phyloP scores from a whole-genome alignment of 1,139 yeast species.

The Hemisphaericaspora xylanilytica region DNA sequence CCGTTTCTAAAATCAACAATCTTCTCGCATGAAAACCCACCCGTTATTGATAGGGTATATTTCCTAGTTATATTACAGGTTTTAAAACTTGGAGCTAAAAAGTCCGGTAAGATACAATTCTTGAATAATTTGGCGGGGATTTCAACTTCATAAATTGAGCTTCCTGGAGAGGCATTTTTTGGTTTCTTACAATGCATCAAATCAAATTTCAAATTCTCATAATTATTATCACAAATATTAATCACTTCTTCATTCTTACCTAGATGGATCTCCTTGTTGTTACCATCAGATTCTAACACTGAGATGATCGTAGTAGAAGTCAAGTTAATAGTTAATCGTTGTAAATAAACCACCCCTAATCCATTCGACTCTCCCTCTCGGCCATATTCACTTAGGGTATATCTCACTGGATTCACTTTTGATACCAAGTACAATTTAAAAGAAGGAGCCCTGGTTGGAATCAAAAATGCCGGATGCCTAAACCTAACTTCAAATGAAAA shows the following conservation, averaged over 20 bases:
- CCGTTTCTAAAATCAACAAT: slow-evolving; percentile 21
- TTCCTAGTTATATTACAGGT: slow-evolving; percentile 56
- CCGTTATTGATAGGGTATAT: slow-evolving; percentile 45
- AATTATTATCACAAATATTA: slow-evolving; percentile 30
- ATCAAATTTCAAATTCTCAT: slow-evolving; percentile 41
- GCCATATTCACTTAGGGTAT: slow-evolving; percentile 36
- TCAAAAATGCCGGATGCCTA: slow-evolving; percentile 43
- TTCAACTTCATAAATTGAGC: slow-evolving; percentile 39
- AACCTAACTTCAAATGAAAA: slow-evolving; percentile 49
- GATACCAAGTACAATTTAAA: slow-evolving; percentile 41
- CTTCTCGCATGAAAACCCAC: slow-evolving; percentile 42
- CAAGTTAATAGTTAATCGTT: slow-evolving; percentile 36
- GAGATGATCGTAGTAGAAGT: slow-evolving; percentile 31
- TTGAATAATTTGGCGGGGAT: slow-evolving; percentile 41
- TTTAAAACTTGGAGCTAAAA: slow-evolving; percentile 52
- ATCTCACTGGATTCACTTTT: slow-evolving; percentile 32
- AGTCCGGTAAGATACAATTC: slow-evolving; percentile 47
- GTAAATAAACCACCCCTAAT: slow-evolving; percentile 45
- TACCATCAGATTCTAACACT: slow-evolving; percentile 35
- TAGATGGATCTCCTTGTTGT: slow-evolving; percentile 26
- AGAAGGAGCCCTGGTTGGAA: slow-evolving; percentile 42
- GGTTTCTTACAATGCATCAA: slow-evolving; percentile 33
- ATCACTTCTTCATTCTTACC: slow-evolving; percentile 28
- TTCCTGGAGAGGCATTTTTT: slow-evolving; percentile 18
- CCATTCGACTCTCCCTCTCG: slow-evolving; percentile 45